These are phyloP conservation scores for Coelastrella sp. DNA, from an alignment of 139 green algal genomes.

Conservation along the genomic window DNA sequence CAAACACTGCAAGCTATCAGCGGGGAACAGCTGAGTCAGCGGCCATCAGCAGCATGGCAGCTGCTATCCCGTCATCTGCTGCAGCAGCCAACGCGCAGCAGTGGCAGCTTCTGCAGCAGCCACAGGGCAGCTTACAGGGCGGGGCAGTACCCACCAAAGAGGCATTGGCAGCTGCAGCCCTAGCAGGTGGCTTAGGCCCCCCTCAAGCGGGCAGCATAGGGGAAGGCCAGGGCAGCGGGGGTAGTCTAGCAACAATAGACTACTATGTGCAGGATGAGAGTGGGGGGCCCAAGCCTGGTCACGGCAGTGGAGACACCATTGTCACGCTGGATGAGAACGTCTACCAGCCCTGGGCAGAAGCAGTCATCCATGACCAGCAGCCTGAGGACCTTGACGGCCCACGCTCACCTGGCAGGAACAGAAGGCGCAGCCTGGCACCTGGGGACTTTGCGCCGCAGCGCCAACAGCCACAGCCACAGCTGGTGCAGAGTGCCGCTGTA, in stretches of 20 bases:
- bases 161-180: not conserved
- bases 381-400: not conserved
- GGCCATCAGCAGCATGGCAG: not conserved
- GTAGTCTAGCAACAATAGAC: not conserved
- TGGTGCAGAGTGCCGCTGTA: not conserved
- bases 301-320: slow-evolving; percentile 3
- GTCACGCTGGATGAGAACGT: slow-evolving; percentile 15
- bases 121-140: not conserved
- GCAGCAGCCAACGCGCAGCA: not conserved
- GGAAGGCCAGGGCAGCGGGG: not conserved
- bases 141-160: not conserved
- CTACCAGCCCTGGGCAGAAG: slow-evolving; percentile 31
- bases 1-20: not conserved
- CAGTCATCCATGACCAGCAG: not conserved
- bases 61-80: not conserved
- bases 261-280: not conserved
- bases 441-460: not conserved
- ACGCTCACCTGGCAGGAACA: not conserved
- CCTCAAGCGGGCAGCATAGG: not conserved
- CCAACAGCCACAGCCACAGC: slow-evolving; percentile 1
- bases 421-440: too few relatives aligned
- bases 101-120: not conserved
- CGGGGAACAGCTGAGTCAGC: not conserved
- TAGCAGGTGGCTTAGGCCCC: not conserved
- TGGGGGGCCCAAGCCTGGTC: not conserved